Percentiles rank a stretch among this genome's conserved stretches.
phyloP scores from a whole-genome alignment of 2,329 filamentous ascomycete genomes.

The Fragosphaeria purpurea region DNA sequence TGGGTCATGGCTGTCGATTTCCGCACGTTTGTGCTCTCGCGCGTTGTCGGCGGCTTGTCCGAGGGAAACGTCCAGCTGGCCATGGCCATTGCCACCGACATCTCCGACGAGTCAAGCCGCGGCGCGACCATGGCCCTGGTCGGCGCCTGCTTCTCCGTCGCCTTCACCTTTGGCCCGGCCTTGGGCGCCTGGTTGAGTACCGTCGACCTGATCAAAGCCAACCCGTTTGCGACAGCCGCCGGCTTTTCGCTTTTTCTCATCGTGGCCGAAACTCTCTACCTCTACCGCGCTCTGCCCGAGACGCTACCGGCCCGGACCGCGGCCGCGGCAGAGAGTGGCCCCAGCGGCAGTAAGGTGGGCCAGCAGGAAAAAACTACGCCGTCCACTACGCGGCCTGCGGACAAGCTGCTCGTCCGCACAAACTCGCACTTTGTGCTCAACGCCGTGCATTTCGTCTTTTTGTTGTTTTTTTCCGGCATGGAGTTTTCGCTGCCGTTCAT shows the following conservation, averaged over 20 bases:
- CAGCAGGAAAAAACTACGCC: conserved; percentile 58
- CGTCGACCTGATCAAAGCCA: conserved; percentile 67
- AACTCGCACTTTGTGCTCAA: conserved; percentile 82
- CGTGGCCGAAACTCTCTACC: conserved; percentile 75
- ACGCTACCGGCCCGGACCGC: conserved; percentile 57
- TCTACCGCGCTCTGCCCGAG: conserved; percentile 78
- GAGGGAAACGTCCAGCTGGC: conserved; percentile 96
- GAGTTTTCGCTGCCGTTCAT: conserved; percentile 97
- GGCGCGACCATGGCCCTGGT: conserved; percentile 94
- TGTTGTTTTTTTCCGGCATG: conserved; percentile 96
- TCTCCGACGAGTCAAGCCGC: conserved; percentile 74
- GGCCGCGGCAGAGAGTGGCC: conserved; percentile 24
- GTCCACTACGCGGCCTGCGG: conserved; percentile 17
- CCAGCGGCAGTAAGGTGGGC: too few species aligned
- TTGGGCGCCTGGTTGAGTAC: conserved; percentile 78
- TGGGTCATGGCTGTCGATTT: conserved; percentile 95
- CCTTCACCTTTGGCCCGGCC: conserved; percentile 92
- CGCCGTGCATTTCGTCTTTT: conserved; percentile 75
- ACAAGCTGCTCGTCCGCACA: conserved; percentile 42
- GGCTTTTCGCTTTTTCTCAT: conserved; percentile 79
- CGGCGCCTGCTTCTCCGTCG: conserved; percentile 91
- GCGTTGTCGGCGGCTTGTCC: conserved; percentile 83
- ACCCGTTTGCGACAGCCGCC: conserved; percentile 89
- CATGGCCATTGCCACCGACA: conserved; percentile 91
- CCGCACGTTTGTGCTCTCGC: conserved; percentile 87